Conservation (phyloP, 352 stramenopile species). For the Pythium apleroticum region DNA sequence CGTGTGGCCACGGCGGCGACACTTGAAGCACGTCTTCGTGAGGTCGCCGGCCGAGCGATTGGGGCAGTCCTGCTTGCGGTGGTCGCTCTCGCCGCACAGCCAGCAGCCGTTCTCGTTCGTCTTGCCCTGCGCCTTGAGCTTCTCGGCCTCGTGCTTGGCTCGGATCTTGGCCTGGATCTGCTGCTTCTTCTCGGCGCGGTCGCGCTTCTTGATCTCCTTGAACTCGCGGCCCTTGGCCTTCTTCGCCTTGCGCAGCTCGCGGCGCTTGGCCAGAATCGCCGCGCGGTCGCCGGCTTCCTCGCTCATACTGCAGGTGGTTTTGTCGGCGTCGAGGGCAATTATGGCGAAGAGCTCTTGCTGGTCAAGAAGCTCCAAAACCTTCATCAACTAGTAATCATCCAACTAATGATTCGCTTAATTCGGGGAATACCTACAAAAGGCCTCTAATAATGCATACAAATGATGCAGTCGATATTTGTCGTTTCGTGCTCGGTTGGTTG, state of each 20-base stretch:
- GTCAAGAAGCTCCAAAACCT: not conserved
- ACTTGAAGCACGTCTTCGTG: slow-evolving; percentile 85
- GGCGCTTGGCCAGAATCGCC: slow-evolving; percentile 40
- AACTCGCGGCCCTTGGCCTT: slow-evolving; percentile 70
- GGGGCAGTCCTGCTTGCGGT: slow-evolving; percentile 80
- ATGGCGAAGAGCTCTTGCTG: not conserved
- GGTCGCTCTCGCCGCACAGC: slow-evolving; percentile 66
- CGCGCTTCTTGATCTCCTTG: slow-evolving; percentile 63
- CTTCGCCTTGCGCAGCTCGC: slow-evolving; percentile 80
- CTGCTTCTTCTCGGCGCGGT: slow-evolving; percentile 72
- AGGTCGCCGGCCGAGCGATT: slow-evolving; percentile 65
- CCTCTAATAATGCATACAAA: slow-evolving; percentile 15
- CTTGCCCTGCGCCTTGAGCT: slow-evolving; percentile 22
- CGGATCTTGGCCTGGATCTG: slow-evolving; percentile 78
- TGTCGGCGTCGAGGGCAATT: not conserved
- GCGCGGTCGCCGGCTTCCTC: slow-evolving; percentile 18
- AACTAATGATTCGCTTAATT: not conserved
- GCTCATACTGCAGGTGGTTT: slow-evolving; percentile 13
- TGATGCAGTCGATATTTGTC: slow-evolving; percentile 6
- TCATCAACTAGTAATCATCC: not conserved
- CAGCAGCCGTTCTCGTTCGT: slow-evolving; percentile 57
- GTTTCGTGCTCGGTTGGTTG: slow-evolving; percentile 30
- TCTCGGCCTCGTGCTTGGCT: slow-evolving; percentile 60
- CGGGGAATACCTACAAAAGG: not conserved
- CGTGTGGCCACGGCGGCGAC: slow-evolving; percentile 75